Evolutionary conservation across 225 moss, liverwort and hornwort genomes (phyloP).

Genomic region (Pseudoscleropodium purum): DNA sequence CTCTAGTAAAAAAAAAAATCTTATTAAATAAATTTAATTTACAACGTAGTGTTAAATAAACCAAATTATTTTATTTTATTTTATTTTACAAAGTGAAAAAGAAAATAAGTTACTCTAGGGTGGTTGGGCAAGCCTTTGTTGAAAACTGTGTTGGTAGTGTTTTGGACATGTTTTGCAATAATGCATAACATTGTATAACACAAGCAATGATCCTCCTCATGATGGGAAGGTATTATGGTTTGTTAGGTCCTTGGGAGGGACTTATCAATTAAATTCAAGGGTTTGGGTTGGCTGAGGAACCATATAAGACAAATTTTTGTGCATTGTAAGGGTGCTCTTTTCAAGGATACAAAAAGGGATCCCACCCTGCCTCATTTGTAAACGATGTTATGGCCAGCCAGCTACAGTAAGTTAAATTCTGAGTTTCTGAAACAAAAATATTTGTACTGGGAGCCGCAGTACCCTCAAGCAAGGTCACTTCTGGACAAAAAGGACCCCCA

Average conservation of each 20-base stretch:
- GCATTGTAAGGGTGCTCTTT: not conserved
- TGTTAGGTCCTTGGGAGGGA: accelerated
- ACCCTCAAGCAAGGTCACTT: not conserved
- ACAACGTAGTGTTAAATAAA: not conserved
- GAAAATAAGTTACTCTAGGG: not conserved
- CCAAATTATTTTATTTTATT: too few relatives aligned
- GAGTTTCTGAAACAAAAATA: not conserved
- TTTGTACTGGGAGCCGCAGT: not conserved
- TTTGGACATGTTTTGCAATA: not conserved
- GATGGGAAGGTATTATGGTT: not conserved
- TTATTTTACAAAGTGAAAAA: not conserved
- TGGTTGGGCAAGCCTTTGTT: not conserved
- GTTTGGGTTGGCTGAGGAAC: not conserved
- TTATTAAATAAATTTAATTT: not conserved
- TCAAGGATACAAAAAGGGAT: not conserved
- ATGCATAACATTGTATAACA: not conserved
- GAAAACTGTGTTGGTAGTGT: not conserved
- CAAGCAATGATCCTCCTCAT: not conserved
- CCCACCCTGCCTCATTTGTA: not conserved
- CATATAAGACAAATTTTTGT: not conserved
- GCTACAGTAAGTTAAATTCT: not conserved
- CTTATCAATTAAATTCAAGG: not conserved
- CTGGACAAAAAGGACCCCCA: too few relatives aligned
- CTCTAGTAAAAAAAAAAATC: not conserved
- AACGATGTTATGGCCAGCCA: not conserved